Percentiles rank a stretch among this genome's conserved stretches.
phyloP scores from a whole-genome alignment of 1,284 basidiomycete species.

The Ustilago nuda region DNA sequence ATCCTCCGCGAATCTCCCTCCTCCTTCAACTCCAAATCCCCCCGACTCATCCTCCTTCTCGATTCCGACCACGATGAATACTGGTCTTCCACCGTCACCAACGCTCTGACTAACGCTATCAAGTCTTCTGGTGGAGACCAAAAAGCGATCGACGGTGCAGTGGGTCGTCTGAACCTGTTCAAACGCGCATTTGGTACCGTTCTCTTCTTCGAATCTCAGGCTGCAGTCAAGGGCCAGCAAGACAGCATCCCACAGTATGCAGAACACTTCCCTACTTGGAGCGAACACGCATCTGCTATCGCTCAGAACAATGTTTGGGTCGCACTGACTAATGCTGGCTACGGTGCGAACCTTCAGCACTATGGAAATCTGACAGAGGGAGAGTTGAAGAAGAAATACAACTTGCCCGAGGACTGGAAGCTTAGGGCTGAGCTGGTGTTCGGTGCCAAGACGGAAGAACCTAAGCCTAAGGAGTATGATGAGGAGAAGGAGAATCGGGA shows the following conservation, averaged over 20 bases:
- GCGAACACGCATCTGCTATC: constrained; percentile 62
- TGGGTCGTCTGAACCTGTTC: constrained; percentile 68
- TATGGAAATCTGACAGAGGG: constrained; percentile 55
- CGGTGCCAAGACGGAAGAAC: constrained; percentile 59
- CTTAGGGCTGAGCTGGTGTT: constrained; percentile 72
- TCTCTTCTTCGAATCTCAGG: constrained; percentile 69
- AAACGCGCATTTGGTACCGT: constrained; percentile 71
- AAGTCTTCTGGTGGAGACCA: constrained; percentile 39
- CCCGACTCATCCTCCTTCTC: constrained; percentile 71
- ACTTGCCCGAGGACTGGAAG: constrained; percentile 70
- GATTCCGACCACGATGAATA: constrained; percentile 70
- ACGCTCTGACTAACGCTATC: constrained; percentile 41
- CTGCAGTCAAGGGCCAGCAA: constrained; percentile 61
- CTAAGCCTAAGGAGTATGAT: constrained; percentile 35
- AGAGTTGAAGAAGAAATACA: constrained; percentile 66
- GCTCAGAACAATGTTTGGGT: constrained; percentile 71
- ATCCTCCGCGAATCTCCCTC: constrained; percentile 71
- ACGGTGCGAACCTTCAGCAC: constrained; percentile 71
- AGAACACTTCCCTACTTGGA: constrained; percentile 68
- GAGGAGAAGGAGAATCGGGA: constrained; percentile 28
- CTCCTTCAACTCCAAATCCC: constrained; percentile 71
- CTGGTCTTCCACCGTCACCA: constrained; percentile 69
- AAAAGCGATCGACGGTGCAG: constrained; percentile 37
- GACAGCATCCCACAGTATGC: constrained; percentile 70
- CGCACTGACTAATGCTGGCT: constrained; percentile 71